These are phyloP conservation scores for Vanrija sp. DNA, from an alignment of 1,284 basidiomycete species.

Conservation along the genomic window DNA sequence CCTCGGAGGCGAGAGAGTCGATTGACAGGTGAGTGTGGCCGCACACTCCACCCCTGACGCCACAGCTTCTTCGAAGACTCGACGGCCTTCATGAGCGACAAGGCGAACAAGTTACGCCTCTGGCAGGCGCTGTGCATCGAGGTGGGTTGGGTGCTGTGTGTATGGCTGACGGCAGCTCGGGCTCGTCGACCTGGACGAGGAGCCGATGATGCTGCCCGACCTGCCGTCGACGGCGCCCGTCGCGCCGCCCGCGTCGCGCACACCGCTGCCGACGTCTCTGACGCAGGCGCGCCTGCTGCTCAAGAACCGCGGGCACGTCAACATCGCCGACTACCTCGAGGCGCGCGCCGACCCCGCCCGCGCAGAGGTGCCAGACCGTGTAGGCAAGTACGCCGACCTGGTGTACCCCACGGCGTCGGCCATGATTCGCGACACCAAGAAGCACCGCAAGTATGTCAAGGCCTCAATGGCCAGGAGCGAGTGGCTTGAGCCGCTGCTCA, in stretches of 20 bases:
- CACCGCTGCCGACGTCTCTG: constrained; percentile 30
- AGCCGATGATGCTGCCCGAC: constrained; percentile 15
- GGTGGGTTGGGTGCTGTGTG: constrained; percentile 17
- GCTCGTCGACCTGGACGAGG: constrained; percentile 19
- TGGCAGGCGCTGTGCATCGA: constrained; percentile 47
- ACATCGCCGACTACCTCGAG: constrained; percentile 37
- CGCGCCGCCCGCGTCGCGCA: constrained; percentile 1
- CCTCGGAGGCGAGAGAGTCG: constrained; percentile 6
- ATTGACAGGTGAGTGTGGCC: constrained; percentile 7
- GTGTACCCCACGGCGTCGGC: constrained; percentile 20
- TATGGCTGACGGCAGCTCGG: constrained; percentile 19
- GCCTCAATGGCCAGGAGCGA: constrained; percentile 27
- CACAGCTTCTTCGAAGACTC: constrained; percentile 11
- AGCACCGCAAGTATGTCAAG: constrained; percentile 17
- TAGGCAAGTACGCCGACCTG: constrained; percentile 19
- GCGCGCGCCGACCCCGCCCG: constrained; percentile 16
- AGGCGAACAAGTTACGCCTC: constrained; percentile 38
- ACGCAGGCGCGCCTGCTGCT: constrained; percentile 29
- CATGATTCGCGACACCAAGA: constrained; percentile 23
- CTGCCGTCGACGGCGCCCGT: not conserved
- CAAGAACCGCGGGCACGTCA: constrained; percentile 34
- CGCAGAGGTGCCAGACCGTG: not conserved
- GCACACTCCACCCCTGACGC: not conserved
- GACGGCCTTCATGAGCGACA: constrained; percentile 21
- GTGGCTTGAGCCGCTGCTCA: constrained; percentile 41